Evolutionary conservation across 148 eudicot species (phyloP), one percentile per base, ranked within the genome.

Genomic region (Cornus controversa): DNA sequence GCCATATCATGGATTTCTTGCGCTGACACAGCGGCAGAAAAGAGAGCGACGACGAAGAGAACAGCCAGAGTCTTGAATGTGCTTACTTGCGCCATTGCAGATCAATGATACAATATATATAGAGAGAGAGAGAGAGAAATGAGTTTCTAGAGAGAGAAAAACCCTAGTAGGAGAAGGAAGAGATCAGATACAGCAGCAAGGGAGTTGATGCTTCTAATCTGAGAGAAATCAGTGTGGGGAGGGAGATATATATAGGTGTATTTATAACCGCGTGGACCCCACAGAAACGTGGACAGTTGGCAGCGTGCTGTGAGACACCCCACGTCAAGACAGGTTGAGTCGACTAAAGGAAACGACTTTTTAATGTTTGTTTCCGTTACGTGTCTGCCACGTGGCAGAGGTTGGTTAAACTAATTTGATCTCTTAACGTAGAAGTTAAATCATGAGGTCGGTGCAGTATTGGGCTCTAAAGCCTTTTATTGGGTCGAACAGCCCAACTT

Each of bases 31-130:
- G 77, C 25, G 0, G 53, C 74, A 36, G 67, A 53, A 22, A 74
- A 47, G 70, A 77, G 27, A 2, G 77, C 81, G 25, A 74, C 37
- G 14, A 74, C 42, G 18, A 64, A 10, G 63, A 77, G 6, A 60
- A 74, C 16, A 22, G 70, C 63, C 26, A 69, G 28, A 67, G 74
- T 63, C 83, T 69, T 80, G 73, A 64, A 77, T 28, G 64, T 2
- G 8, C 64, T 60, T n/a, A 22, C 25, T 60, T n/a, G 64, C 6
- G 64, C 64, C 64, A 60, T 60, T 60, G 64, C 25, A 22, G 64
- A 60, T 54, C 20, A 22, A 54, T 54, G 16, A 54, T 54, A 54
- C 22, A 54, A 54, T 54, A n/a, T n/a, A n/a, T n/a, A n/a, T n/a
- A n/a, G n/a, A n/a, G n/a, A n/a, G n/a, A 14, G 1, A 54, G 60